phyloP scores from a whole-genome alignment of 139 green algal genomes.

The Coelastrella sp. region DNA sequence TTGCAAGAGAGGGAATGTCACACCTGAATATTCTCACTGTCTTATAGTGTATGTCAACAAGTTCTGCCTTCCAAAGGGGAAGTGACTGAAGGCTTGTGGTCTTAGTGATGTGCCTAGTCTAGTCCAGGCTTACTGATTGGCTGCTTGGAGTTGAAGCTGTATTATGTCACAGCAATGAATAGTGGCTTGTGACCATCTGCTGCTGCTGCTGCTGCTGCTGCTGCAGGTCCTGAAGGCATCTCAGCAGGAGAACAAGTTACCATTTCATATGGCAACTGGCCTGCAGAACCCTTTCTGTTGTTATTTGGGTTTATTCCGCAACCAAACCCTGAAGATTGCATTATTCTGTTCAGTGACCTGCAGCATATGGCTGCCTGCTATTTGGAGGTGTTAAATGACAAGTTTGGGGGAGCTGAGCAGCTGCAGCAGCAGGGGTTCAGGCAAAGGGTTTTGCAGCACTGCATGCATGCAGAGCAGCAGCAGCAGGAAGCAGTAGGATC shows the following conservation, averaged over 20 bases:
- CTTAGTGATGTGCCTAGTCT: not conserved
- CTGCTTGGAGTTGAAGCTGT: no score
- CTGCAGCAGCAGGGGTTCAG: not conserved
- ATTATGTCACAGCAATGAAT: not conserved
- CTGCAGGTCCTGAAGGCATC: constrained; percentile 37
- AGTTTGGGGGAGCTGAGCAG: not conserved
- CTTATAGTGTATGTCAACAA: not conserved
- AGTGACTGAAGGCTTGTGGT: not conserved
- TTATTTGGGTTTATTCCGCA: constrained; percentile 79
- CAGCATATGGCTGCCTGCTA: constrained; percentile 14
- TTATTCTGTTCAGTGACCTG: constrained; percentile 39
- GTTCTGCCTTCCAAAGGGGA: not conserved
- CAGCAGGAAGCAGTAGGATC: not conserved
- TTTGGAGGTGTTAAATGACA: not conserved
- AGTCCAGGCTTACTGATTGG: no score
- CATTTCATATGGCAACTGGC: constrained; percentile 74
- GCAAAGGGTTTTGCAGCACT: not conserved
- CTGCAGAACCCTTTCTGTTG: constrained; percentile 74
- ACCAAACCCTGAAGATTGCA: constrained; percentile 39
- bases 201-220: constrained; percentile 13
- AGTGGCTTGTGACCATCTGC: not conserved
- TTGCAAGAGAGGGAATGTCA: not conserved
- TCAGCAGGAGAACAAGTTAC: constrained; percentile 60
- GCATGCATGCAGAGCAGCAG: constrained; percentile 2
- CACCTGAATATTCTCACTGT: not conserved